These are phyloP conservation scores for Radiomyces spectabilis DNA, from an alignment of 192 early-diverging fungal species.

Conservation along the genomic window DNA sequence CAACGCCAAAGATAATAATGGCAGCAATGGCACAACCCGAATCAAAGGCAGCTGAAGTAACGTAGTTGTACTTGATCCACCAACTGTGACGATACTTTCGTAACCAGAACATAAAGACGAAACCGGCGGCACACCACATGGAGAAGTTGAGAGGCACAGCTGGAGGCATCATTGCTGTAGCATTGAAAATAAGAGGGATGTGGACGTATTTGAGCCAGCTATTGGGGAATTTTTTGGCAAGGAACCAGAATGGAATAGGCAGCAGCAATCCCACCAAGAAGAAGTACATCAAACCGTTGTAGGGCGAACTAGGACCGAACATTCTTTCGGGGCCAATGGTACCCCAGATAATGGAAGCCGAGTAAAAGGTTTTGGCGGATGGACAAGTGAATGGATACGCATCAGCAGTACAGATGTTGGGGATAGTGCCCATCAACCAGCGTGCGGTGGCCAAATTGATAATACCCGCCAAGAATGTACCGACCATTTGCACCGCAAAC, in stretches of 20 bases:
- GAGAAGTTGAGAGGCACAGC: constrained; percentile 39
- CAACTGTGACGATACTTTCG: constrained; percentile 43
- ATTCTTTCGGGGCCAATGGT: constrained; percentile 61
- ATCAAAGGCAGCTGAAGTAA: constrained; percentile 56
- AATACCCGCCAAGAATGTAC: constrained; percentile 50
- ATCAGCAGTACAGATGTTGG: constrained; percentile 28
- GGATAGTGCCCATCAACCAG: constrained; percentile 37
- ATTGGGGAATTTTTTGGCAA: constrained; percentile 42
- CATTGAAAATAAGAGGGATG: constrained; percentile 46
- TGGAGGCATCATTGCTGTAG: constrained; percentile 47
- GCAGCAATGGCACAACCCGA: constrained; percentile 41
- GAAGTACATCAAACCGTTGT: constrained; percentile 30
- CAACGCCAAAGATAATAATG: constrained; percentile 38
- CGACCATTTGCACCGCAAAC: constrained; percentile 52
- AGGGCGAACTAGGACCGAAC: constrained; percentile 41
- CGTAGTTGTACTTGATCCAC: constrained; percentile 65
- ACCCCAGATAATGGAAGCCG: constrained; percentile 73
- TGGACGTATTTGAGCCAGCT: constrained; percentile 41
- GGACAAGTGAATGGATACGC: constrained; percentile 43
- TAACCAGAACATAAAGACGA: constrained; percentile 45
- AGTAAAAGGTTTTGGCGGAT: constrained; percentile 50
- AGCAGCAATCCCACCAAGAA: constrained; percentile 49
- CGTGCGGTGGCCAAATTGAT: constrained; percentile 40
- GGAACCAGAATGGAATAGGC: constrained; percentile 48
- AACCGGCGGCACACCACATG: constrained; percentile 38